Base-by-base conservation (phyloP, 108 stramenopile species). In the Skeletonema marinoi region DNA sequence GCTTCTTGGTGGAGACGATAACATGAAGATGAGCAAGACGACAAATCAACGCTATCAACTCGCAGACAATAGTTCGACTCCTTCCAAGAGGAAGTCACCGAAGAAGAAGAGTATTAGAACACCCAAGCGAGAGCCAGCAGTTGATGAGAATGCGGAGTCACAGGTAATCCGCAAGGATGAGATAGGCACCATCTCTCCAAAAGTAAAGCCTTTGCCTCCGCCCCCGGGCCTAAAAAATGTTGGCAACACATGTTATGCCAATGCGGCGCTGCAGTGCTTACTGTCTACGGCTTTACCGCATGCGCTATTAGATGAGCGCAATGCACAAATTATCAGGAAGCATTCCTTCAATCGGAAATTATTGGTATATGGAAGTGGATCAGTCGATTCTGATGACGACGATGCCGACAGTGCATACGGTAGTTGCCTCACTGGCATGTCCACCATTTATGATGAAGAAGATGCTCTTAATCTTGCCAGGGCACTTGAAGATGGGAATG, bases 201-300 rank as follows among this genome's bases (percentile, higher is more conserved):
- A 6, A 25, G 16, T 4, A n/a, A 29, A 21, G 25, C 61, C 59
- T 21, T 74, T 86, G 39, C 83, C 78, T 46, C 84, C 87, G 16
- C 93, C 93, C 17, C 85, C 86, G 19, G 93, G 93, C 9, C 64
- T 95, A 19, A 83, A 83, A 30, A 95, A 95, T 74, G 89, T 91
- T 59, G 93, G 93, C 10, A 95, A 95, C 59, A 88, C 93, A 3
- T 95, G 93, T 71, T 95, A 92, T 67, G 90, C 93, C 41, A 95
- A 95, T 67, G 88, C 91, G 12, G 91, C 89, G 1, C 60, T 95
- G 74, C 93, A 95, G 61, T 95, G 92, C 63, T 66, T 95, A 35
- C 78, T 95, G 7, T 85, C 82, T 10, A 92, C 90, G 35, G 90
- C 93, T 1, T 54, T 94, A 39, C 89, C 88, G 2, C 88, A 89